phyloP scores from a whole-genome alignment of 1,284 basidiomycete species.

The Ceratobasidium sp. region DNA sequence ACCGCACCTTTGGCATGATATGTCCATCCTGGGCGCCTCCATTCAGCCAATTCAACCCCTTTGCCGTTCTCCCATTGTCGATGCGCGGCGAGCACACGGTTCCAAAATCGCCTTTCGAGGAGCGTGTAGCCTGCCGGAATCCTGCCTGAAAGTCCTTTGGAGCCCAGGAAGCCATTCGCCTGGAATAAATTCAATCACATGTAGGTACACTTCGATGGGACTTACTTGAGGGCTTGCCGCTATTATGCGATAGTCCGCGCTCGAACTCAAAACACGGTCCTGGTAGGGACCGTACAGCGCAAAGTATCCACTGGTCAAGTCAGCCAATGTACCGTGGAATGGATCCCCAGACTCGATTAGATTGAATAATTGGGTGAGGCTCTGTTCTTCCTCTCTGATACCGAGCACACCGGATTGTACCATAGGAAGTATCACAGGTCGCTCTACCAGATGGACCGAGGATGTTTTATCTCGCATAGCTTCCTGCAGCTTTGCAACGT shows the following conservation, averaged over 20 bases:
- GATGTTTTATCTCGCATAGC: background rate
- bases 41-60: slow-evolving; percentile 80
- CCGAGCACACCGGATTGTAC: slow-evolving; percentile 86
- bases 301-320: slow-evolving; percentile 96
- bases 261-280: slow-evolving; percentile 66
- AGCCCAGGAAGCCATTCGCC: slow-evolving; percentile 96
- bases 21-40: slow-evolving; percentile 92
- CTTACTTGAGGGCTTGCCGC: slow-evolving; percentile 85
- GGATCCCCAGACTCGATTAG: slow-evolving; percentile 46
- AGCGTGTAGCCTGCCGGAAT: slow-evolving; percentile 96
- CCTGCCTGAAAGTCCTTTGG: slow-evolving; percentile 84
- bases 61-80: slow-evolving; percentile 58
- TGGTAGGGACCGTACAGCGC: slow-evolving; percentile 86
- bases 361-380: slow-evolving; percentile 65
- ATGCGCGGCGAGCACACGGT: slow-evolving; percentile 62
- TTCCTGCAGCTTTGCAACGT: background rate
- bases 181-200: slow-evolving; percentile 50
- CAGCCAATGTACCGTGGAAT: slow-evolving; percentile 49
- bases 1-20: slow-evolving; percentile 95
- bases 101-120: slow-evolving; percentile 85
- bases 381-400: slow-evolving; percentile 79
- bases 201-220: slow-evolving; percentile 27
- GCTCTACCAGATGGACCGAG: background rate
- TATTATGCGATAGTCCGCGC: slow-evolving; percentile 72
- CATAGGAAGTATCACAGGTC: slow-evolving; percentile 71